A percentile compares a stretch with the other conserved stretches of the same genome.
phyloP scores from a whole-genome alignment of 176 grass and related monocot genomes.

The Aegilops sharonensis region DNA sequence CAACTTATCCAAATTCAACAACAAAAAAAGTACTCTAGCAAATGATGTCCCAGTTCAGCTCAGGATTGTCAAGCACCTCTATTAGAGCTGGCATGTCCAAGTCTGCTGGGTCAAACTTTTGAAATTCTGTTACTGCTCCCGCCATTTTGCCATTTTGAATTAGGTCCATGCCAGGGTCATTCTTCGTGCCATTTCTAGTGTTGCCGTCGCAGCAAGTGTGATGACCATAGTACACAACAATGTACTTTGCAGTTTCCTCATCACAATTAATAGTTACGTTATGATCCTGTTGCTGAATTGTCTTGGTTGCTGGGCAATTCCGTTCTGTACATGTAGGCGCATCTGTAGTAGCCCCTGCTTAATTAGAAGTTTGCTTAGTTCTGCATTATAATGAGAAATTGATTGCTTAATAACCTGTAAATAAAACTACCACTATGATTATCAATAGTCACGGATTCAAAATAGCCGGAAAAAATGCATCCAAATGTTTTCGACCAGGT shows the following conservation, averaged over 20 bases:
- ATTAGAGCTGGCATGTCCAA: slow-evolving; percentile 2
- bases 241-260: slow-evolving; percentile 3
- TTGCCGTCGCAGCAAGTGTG: slow-evolving; percentile 24
- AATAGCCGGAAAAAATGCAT: no score
- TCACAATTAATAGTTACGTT: neutral
- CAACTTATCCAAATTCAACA: no score
- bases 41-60: neutral
- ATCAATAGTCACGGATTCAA: no score
- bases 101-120: neutral
- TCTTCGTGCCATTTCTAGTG: neutral
- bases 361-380: neutral
- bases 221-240: slow-evolving; percentile 24
- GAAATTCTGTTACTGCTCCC: neutral
- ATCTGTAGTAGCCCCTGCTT: slow-evolving; percentile 52
- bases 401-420: no score
- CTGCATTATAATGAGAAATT: neutral
- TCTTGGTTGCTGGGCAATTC: slow-evolving; percentile 43
- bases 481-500: no score
- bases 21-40: neutral
- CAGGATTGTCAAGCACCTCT: neutral
- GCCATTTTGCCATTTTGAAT: neutral
- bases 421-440: no score
- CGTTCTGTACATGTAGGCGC: slow-evolving; percentile 37
- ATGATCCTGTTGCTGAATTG: slow-evolving; percentile 25
- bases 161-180: neutral